Conservation (phyloP, 2,329 filamentous ascomycete genomes). For the Penicillium hesseltinei region DNA sequence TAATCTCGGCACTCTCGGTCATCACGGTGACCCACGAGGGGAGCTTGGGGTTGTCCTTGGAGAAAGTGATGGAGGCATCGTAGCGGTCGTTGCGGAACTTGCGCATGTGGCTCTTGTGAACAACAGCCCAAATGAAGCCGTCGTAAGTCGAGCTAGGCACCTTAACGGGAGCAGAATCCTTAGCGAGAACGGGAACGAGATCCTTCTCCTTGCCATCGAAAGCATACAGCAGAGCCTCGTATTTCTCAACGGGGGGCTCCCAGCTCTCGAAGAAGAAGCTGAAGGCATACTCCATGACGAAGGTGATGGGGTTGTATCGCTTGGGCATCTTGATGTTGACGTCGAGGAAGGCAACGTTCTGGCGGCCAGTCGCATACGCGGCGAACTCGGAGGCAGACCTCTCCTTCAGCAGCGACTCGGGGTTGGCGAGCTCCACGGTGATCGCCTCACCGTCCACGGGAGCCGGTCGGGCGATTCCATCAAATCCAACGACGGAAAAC, state of each 20-base stretch:
- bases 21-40: constrained; percentile 89
- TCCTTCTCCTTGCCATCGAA: constrained; percentile 90
- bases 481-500: constrained; percentile 84
- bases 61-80: constrained; percentile 86
- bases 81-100: constrained; percentile 86
- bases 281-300: constrained; percentile 65
- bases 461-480: constrained; percentile 50
- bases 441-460: constrained; percentile 46
- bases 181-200: constrained; percentile 65
- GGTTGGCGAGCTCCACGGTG: constrained; percentile 43
- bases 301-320: constrained; percentile 76
- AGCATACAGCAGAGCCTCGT: constrained; percentile 76
- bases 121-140: constrained; percentile 89
- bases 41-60: constrained; percentile 88
- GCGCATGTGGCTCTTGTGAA: constrained; percentile 95
- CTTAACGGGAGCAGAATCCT: constrained; percentile 58
- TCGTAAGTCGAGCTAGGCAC: constrained; percentile 67
- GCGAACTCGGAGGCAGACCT: constrained; percentile 83
- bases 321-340: constrained; percentile 77
- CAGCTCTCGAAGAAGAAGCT: constrained; percentile 80
- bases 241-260: constrained; percentile 64
- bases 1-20: constrained; percentile 95
- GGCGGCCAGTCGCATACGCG: constrained; percentile 84
- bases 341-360: constrained; percentile 90
- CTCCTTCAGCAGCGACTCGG: constrained; percentile 71